Evolutionary conservation across 345 rosid genomes (phyloP).

Genomic region (Cardamine occulta): DNA sequence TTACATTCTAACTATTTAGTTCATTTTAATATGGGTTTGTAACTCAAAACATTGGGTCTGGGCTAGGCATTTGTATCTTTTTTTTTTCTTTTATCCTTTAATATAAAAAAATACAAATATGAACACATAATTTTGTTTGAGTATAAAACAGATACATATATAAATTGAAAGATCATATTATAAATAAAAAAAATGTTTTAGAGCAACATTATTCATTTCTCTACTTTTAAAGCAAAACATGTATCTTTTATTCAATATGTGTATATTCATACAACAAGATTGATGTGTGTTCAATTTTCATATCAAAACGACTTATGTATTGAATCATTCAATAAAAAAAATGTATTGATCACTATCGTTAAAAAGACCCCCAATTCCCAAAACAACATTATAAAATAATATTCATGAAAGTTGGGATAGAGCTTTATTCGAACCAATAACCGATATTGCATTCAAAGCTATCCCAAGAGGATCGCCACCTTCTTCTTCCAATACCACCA

Average conservation of each 20-base stretch:
- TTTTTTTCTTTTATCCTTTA: no score
- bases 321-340: not conserved
- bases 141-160: no score
- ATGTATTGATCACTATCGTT: not conserved
- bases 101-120: no score
- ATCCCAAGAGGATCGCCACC: conserved; percentile 68
- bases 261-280: not conserved
- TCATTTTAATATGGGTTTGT: no score
- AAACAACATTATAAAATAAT: not conserved
- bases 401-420: conserved; percentile 34
- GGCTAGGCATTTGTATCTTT: no score
- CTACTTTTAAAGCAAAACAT: no score
- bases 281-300: not conserved
- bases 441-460: conserved; percentile 54
- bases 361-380: not conserved
- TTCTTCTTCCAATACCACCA: conserved; percentile 70
- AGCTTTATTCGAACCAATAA: conserved; percentile 19
- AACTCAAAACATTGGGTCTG: no score
- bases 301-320: not conserved
- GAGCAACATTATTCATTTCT: no score
- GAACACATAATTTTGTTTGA: no score
- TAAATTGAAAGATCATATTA: no score
- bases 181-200: no score
- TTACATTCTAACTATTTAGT: no score
- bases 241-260: not conserved